phyloP scores from a whole-genome alignment of 768 basidiomycete species.

The Termitomyces titanicus region DNA sequence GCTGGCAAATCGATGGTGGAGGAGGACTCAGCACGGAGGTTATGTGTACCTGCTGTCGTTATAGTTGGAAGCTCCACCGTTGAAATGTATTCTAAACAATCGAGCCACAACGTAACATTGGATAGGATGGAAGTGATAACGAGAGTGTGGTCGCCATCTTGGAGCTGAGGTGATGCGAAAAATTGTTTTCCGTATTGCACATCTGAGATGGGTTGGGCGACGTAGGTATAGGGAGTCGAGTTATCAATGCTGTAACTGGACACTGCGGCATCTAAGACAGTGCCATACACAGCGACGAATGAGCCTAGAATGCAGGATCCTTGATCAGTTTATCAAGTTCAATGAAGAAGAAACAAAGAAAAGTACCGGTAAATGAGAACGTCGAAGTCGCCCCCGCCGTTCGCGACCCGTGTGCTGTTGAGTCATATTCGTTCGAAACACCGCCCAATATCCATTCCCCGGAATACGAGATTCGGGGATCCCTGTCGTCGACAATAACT shows the following conservation, averaged over 20 bases:
- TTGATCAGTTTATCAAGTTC: neutral
- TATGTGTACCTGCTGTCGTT: neutral
- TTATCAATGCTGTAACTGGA: conserved; percentile 12
- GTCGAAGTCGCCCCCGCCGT: conserved; percentile 7
- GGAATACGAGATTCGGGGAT: conserved; percentile 10
- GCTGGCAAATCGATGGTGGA: too few species aligned
- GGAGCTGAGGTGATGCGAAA: conserved; percentile 14
- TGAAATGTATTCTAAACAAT: conserved; percentile 7
- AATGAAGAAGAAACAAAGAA: neutral
- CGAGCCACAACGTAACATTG: conserved; percentile 13
- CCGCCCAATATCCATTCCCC: conserved; percentile 9
- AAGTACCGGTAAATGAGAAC: conserved; percentile 14
- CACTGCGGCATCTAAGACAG: conserved; percentile 3
- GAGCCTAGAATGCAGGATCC: neutral
- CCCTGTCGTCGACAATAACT: conserved; percentile 14
- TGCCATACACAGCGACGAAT: conserved; percentile 13
- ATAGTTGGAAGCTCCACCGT: too few species aligned
- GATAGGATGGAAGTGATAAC: conserved; percentile 14
- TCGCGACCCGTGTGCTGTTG: conserved; percentile 10
- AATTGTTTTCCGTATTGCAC: conserved; percentile 11
- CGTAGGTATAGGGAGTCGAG: neutral
- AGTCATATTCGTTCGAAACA: conserved; percentile 3
- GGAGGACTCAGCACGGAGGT: neutral
- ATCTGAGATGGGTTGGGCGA: neutral
- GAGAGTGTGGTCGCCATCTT: conserved; percentile 17